Evolutionary conservation across 495 filamentous ascomycete species (phyloP), one percentile per base, ranked within the genome.

Genomic region (Hypoxylon fuscum): DNA sequence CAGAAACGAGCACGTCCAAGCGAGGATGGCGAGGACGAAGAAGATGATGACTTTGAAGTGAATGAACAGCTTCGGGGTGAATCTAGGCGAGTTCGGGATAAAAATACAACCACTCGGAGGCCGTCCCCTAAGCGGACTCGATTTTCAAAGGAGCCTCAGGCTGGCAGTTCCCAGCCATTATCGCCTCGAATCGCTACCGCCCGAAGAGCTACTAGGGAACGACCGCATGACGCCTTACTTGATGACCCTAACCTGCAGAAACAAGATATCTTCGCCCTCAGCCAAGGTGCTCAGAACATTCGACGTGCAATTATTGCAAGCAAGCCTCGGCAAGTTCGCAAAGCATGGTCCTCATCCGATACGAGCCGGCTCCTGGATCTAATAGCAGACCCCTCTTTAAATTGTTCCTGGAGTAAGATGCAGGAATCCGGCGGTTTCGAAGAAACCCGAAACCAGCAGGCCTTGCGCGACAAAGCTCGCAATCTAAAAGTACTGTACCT

Each of bases 381-480:
- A 79, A 88, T 68, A 75, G 77, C 27, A 49, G 72, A 57, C 59
- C 70, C 18, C 72, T 88, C 23, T 55, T 72, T 78, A 52, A 78
- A 80, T 12, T 81, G 77, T 63, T 81, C 78, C 37, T 90, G 85
- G 80, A 72, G 77, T 17, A 25, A 55, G 0, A 83, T 90, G 31
- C 77, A 83, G 55, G 72, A 69, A 29, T 43, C 66, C 1, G 69
- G 74, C 1, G 70, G 74, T 0, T 74, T 86, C 27, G 68, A 80
- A 27, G 54, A 62, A 5, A 62, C 68, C 0, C 78, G 86, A n/a
- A 77, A 80, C 62, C 85, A 89, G 61, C 85, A 87, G 41, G 81
- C 79, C 18, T 68, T 90, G 15, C 88, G 87, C 25, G 87, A 90
- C 74, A 90, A 89, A 70, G 88, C 85, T 40, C 77, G 86, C 7